Percentiles rank a stretch among this genome's conserved stretches.
These are phyloP conservation scores for Aspergillus sclerotioniger DNA, from an alignment of 495 filamentous ascomycete genomes.

Conservation along the genomic window DNA sequence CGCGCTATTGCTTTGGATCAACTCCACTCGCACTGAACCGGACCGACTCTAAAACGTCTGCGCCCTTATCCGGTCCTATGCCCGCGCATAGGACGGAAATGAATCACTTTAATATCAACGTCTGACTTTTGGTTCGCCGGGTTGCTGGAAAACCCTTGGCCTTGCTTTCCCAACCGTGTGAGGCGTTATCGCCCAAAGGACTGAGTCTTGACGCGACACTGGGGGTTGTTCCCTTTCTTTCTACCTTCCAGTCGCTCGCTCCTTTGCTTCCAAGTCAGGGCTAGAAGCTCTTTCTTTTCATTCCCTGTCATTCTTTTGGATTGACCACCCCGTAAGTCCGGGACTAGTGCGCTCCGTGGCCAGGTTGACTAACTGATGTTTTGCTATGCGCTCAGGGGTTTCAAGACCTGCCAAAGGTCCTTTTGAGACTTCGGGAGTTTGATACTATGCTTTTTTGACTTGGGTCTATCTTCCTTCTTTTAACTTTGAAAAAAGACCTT, in stretches of 20 bases:
- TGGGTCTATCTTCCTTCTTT: slow-evolving; percentile 15
- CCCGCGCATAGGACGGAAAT: slow-evolving; percentile 15
- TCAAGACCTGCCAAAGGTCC: slow-evolving; percentile 8
- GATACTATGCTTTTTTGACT: slow-evolving; percentile 19
- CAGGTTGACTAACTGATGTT: slow-evolving; percentile 10
- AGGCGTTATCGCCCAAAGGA: slow-evolving; percentile 13
- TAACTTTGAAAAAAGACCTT: slow-evolving; percentile 11
- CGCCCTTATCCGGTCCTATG: slow-evolving; percentile 9
- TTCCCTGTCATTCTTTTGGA: slow-evolving; percentile 3
- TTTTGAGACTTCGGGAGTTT: slow-evolving; percentile 13
- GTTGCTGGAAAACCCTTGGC: slow-evolving; percentile 24
- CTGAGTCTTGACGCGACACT: slow-evolving; percentile 10
- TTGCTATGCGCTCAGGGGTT: slow-evolving; percentile 15
- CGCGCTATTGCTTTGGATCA: slow-evolving; percentile 19
- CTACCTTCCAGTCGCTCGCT: slow-evolving; percentile 8
- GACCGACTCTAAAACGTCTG: slow-evolving; percentile 12
- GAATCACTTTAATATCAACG: slow-evolving; percentile 19
- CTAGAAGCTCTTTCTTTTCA: slow-evolving; percentile 24
- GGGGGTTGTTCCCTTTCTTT: slow-evolving; percentile 8
- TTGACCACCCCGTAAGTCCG: slow-evolving; percentile 21
- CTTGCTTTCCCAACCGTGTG: slow-evolving; percentile 20
- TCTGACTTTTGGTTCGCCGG: slow-evolving; percentile 22
- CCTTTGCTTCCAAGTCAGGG: slow-evolving; percentile 16
- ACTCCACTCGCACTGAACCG: slow-evolving; percentile 15
- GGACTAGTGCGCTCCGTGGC: neutral